These are phyloP conservation scores for Euclidium syriacum DNA, from an alignment of 345 rosid genomes.

Conservation along the genomic window DNA sequence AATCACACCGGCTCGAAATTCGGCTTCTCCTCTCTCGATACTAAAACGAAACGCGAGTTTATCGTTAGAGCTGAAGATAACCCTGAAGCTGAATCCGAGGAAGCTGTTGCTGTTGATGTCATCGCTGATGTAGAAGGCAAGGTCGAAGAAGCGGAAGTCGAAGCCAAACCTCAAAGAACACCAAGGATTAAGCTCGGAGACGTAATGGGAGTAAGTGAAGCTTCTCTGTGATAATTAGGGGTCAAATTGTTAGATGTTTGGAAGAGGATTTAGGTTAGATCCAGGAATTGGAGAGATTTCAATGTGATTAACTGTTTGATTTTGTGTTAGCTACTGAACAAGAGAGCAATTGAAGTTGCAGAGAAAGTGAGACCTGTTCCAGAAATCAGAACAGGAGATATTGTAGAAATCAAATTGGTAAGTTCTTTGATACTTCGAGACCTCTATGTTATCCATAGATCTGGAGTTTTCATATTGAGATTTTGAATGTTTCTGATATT, in stretches of 20 bases:
- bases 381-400: slow-evolving; percentile 75
- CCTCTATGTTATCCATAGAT: background rate
- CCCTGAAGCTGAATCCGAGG: slow-evolving; percentile 34
- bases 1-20: slow-evolving; percentile 28
- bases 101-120: slow-evolving; percentile 24
- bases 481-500: slow-evolving; percentile 18
- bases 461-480: background rate
- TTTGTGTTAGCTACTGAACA: slow-evolving; percentile 61
- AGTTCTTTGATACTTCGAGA: slow-evolving; percentile 7
- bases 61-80: slow-evolving; percentile 58
- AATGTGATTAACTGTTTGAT: background rate
- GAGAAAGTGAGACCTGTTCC: slow-evolving; percentile 65
- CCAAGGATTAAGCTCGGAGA: slow-evolving; percentile 29
- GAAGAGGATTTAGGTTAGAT: too few species aligned
- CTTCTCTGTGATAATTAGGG: too few species aligned
- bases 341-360: slow-evolving; percentile 67
- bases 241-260: too few species aligned
- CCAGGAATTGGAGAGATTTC: background rate
- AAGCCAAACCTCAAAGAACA: slow-evolving; percentile 32
- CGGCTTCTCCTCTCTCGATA: slow-evolving; percentile 23
- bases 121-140: background rate
- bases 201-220: slow-evolving; percentile 20
- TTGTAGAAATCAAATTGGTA: slow-evolving; percentile 79
- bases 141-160: slow-evolving; percentile 7
- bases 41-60: slow-evolving; percentile 34